These are phyloP conservation scores for Dactylellina sp. DNA, from an alignment of 2,329 filamentous ascomycete genomes.

Conservation along the genomic window DNA sequence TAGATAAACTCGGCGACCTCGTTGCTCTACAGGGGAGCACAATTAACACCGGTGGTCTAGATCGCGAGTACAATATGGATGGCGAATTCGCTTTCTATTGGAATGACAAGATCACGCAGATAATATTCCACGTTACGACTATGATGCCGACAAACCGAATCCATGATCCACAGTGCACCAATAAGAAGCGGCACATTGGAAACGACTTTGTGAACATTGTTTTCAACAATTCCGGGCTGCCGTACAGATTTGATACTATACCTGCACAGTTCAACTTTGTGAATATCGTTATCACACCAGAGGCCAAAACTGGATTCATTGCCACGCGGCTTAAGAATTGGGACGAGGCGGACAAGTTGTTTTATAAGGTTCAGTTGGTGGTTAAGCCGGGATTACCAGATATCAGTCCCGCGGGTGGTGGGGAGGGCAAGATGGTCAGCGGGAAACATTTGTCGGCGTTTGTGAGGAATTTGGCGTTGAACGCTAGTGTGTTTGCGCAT, in stretches of 20 bases:
- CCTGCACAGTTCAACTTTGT: constrained; percentile 96
- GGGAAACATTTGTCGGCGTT: constrained; percentile 84
- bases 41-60: constrained; percentile 93
- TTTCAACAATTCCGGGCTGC: constrained; percentile 93
- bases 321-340: constrained; percentile 69
- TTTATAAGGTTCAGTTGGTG: constrained; percentile 90
- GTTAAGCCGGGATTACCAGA: constrained; percentile 89
- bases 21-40: constrained; percentile 82
- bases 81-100: constrained; percentile 91
- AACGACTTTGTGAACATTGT: constrained; percentile 99
- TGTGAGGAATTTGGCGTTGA: constrained; percentile 87
- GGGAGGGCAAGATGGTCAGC: constrained; percentile 88
- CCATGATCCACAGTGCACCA: constrained; percentile 78
- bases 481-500: constrained; percentile 94
- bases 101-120: constrained; percentile 93
- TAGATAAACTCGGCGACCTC: constrained; percentile 83
- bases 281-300: constrained; percentile 93
- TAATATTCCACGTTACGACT: constrained; percentile 94
- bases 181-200: constrained; percentile 94
- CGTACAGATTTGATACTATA: constrained; percentile 90
- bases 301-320: constrained; percentile 80
- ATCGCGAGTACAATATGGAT: constrained; percentile 80
- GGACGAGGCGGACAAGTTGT: constrained; percentile 66
- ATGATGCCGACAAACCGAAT: constrained; percentile 94
- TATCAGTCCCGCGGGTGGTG: constrained; percentile 79